Evolutionary conservation across 768 basidiomycete genomes (phyloP), one percentile per base, ranked within the genome.

Genomic region (Trametes villosa): DNA sequence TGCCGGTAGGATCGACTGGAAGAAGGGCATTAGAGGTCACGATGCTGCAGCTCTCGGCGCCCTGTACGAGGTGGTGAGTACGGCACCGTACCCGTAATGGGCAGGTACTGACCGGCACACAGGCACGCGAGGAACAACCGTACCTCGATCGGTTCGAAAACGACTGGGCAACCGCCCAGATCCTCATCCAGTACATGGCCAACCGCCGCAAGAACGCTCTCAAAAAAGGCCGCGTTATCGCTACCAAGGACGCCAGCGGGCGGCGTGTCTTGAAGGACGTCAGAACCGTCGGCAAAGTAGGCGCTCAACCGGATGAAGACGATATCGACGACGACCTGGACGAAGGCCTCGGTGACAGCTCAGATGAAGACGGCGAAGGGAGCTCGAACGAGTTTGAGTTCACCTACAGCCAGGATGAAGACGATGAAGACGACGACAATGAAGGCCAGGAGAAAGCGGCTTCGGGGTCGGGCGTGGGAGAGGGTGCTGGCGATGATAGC

Each of bases 131-230:
- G 12, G 49, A 65, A 6, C 58, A 65, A 8, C 60, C 62, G 8
- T 53, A 52, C 44, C 60, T 68, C 8, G 29, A 4, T 1, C 53
- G 41, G 20, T 68, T 63, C 45, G 31, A 58, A 30, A 58, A 53
- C 31, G 53, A 63, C 49, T 68, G 67, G 67, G 62, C 65, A 3
- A 68, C 65, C 13, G 53, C 57, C 4, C 65, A 62, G 38, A 49
- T 68, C 24, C 41, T 63, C 40, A 64, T 63, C 22, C 63, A 67
- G 53, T 66, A 31, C 57, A 40, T 68, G 29, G 9, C 40, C 4
- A 66, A 66, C 44, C 52, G 57, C 12, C 61, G 60, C 60, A 62
- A 65, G 60, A 24, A 52, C 44, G 42, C n/a, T 15, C 30, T 49
- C 47, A 31, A 31, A 17, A 49, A 49, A 15, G 47, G 47, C 17